Base-by-base conservation (phyloP, 805 yeast genomes). In the Isabelozyma gotoi region DNA sequence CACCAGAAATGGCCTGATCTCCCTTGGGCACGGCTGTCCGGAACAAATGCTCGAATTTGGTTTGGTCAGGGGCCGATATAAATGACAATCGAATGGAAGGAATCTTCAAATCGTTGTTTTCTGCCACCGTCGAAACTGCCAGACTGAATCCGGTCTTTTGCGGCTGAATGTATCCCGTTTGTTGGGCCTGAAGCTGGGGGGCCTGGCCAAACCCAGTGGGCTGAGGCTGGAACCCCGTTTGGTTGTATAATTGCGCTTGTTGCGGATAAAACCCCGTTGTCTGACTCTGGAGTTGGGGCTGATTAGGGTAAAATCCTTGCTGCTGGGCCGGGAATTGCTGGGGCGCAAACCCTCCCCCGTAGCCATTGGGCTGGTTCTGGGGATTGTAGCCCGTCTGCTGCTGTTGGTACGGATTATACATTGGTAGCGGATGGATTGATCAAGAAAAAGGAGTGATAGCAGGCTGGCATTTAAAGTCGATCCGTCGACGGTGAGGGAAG, bases 11-110 rank as follows among this genome's bases (percentile, higher is more conserved):
- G 3, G 88, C 74, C 47, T 70, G 80, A 49, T 85, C 90, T n/a
- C 85, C 84, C 15, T 72, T 68, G 16, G 84, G 77, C 19, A 91
- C 92, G 17, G 90, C 84, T 16, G 88, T 77, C 51, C 92, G 73
- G 62, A 92, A 92, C 52, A 92, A 71, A 54, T 83, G 82, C 64
- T 89, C 97, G 59, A 87, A 92, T 61, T 88, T 85, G 45, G 78
- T 77, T 68, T 92, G 98, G 62, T 92, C 97, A 27, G 79, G 80
- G 18, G 86, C 84, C 3, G 96, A 81, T 48, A 92, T 80, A 60
- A 92, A 92, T 8, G 96, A 82, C 41, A 92, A 73, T 52, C 97
- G 78, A 47, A 88, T 86, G 51, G 70, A 71, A 35, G 94, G 94
- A 49, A 86, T 81, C 56, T 82, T 82, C 48, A 87, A 55, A 14